Conservation (phyloP, 2,329 filamentous ascomycete species). For the Sphaerulina populicola region DNA sequence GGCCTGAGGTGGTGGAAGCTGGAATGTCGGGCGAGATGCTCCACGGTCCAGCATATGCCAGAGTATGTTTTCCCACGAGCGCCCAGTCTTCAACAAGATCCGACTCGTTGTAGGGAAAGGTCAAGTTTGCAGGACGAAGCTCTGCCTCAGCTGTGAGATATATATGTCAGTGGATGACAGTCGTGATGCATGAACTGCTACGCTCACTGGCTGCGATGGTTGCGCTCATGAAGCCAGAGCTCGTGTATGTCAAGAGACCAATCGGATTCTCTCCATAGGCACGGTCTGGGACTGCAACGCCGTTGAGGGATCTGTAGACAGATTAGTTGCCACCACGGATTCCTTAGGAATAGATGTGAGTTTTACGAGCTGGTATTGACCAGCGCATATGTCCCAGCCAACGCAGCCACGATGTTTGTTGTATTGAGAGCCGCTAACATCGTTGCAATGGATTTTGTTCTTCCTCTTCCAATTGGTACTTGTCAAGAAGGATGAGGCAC, state of each 20-base stretch:
- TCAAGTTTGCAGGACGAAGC: conserved; percentile 2
- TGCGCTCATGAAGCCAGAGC: conserved; percentile 5
- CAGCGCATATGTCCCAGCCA: conserved; percentile 5
- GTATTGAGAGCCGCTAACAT: background rate
- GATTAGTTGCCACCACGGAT: background rate
- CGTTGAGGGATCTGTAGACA: background rate
- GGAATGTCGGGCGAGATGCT: background rate
- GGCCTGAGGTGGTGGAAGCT: background rate
- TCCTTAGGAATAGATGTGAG: background rate
- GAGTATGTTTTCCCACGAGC: conserved; percentile 2
- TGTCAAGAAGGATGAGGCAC: background rate
- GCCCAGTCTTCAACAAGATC: conserved; percentile 3
- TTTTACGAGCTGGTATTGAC: conserved; percentile 1
- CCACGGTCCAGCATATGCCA: conserved; percentile 2
- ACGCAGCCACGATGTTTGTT: background rate
- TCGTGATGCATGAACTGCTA: background rate
- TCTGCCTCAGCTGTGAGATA: background rate
- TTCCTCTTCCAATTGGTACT: background rate
- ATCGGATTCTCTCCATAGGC: conserved; percentile 6
- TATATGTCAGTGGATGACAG: background rate
- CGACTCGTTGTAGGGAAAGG: conserved; percentile 2
- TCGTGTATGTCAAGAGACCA: conserved; percentile 5
- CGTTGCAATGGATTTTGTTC: background rate
- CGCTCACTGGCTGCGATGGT: conserved; percentile 4
- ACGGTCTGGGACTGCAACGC: conserved; percentile 2